phyloP scores from a whole-genome alignment of 2,329 filamentous ascomycete species.

The Ophiostoma novo-ulmi region DNA sequence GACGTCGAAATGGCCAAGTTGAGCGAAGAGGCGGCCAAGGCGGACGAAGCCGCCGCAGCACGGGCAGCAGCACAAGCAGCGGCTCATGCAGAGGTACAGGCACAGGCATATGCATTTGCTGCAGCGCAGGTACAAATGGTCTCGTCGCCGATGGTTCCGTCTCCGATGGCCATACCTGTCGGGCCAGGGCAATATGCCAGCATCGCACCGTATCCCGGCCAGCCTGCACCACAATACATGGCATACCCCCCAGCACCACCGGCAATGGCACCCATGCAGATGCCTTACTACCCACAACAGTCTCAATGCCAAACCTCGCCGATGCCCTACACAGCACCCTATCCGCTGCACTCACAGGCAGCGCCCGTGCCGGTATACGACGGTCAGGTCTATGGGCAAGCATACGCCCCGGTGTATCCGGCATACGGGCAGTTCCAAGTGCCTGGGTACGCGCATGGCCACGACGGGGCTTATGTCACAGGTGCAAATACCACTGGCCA shows the following conservation, averaged over 20 bases:
- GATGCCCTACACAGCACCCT: neutral
- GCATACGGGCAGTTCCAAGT: slow-evolving; percentile 2
- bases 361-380: neutral
- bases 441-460: neutral
- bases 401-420: neutral
- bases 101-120: neutral
- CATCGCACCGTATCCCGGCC: slow-evolving; percentile 1
- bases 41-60: slow-evolving; percentile 1
- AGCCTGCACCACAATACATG: neutral
- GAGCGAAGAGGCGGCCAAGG: slow-evolving; percentile 16
- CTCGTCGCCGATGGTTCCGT: neutral
- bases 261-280: neutral
- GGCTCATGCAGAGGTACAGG: neutral
- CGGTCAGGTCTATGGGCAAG: neutral
- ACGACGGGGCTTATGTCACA: neutral
- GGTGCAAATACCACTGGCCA: neutral
- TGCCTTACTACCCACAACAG: neutral
- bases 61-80: neutral
- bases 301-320: neutral
- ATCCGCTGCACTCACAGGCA: neutral
- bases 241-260: neutral
- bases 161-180: neutral
- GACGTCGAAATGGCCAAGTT: slow-evolving; percentile 13
- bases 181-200: neutral
- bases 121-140: neutral